Conservation (phyloP, 352 stramenopile species). For the Blastocystis sp. region DNA sequence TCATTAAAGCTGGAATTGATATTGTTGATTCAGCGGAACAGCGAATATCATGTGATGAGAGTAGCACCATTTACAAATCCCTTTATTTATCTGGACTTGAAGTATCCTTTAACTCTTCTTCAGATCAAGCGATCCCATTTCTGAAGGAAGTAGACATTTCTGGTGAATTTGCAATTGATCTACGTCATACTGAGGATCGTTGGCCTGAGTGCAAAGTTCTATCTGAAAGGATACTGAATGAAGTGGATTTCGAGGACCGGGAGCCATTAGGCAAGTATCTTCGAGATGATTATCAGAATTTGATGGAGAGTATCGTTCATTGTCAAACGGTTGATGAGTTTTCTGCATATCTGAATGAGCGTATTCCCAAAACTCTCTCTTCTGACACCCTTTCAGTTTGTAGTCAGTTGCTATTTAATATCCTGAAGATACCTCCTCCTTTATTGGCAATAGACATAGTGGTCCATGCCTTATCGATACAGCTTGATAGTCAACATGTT, state of each 20-base stretch:
- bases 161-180: background rate
- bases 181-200: background rate
- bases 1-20: background rate
- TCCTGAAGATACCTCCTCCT: constrained; percentile 2
- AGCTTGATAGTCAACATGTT: background rate
- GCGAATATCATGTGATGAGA: background rate
- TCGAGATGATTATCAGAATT: background rate
- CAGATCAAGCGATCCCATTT: background rate
- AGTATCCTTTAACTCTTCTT: background rate
- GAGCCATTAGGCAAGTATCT: background rate
- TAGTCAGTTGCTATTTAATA: background rate
- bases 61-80: background rate
- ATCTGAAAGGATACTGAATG: background rate
- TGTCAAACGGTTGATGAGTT: no score
- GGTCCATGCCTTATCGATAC: background rate
- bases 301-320: no score
- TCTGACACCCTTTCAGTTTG: background rate
- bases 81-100: background rate
- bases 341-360: background rate
- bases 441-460: background rate
- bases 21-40: background rate
- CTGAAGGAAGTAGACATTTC: background rate
- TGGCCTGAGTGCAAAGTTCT: background rate
- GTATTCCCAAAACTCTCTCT: background rate
- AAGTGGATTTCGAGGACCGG: background rate